Evolutionary conservation across 2,329 filamentous ascomycete species (phyloP).

Genomic region (Coniochaeta hoffmannii): DNA sequence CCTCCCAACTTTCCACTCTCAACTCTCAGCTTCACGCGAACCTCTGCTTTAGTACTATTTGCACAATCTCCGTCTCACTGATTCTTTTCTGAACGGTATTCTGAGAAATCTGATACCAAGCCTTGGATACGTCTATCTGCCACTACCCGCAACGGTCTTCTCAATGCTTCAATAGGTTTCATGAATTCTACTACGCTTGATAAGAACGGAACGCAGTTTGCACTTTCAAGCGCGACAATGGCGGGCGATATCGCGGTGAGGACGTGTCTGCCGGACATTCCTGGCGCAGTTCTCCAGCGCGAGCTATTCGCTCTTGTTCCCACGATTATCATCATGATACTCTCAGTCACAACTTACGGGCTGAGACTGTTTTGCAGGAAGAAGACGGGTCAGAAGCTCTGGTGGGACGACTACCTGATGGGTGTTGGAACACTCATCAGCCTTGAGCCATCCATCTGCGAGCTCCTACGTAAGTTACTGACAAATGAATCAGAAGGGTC

Average conservation of each 20-base stretch:
- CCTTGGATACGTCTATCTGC: too few relatives aligned
- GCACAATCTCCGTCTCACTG: too few relatives aligned
- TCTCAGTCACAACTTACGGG: constrained; percentile 4
- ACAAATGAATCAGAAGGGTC: too few relatives aligned
- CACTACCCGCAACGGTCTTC: neutral
- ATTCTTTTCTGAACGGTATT: too few relatives aligned
- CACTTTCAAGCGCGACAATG: neutral
- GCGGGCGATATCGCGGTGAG: neutral
- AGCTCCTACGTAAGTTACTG: constrained; percentile 6
- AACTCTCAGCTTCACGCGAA: too few relatives aligned
- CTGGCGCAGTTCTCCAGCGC: neutral
- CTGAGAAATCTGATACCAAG: too few relatives aligned
- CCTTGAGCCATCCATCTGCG: constrained; percentile 8
- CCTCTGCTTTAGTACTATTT: too few relatives aligned
- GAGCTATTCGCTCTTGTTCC: constrained; percentile 6
- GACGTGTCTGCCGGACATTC: constrained; percentile 3
- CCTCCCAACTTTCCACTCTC: neutral
- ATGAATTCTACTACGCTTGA: neutral
- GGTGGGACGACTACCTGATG: constrained; percentile 9
- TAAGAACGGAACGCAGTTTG: neutral
- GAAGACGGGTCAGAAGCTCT: constrained; percentile 5
- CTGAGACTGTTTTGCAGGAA: constrained; percentile 4
- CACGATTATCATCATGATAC: constrained; percentile 7
- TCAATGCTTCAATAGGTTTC: neutral
- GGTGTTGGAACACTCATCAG: constrained; percentile 4